Conservation (phyloP, 2,329 filamentous ascomycete species). For the Alternaria dauci region DNA sequence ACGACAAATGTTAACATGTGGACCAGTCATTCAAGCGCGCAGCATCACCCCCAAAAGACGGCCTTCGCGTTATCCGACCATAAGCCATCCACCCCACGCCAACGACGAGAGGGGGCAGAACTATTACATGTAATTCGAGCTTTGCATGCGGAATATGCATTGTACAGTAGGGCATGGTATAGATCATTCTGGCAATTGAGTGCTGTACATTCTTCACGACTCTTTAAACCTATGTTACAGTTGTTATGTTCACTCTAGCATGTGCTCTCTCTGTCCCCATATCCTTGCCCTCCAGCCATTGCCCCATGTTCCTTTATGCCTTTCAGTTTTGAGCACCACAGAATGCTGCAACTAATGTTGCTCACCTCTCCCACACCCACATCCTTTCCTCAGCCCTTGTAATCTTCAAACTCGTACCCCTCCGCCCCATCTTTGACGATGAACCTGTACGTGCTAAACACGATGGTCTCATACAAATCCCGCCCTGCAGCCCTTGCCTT, state of each 20-base stretch:
- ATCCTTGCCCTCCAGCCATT: background rate
- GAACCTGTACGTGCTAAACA: conserved; percentile 57
- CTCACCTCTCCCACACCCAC: background rate
- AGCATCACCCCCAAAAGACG: conserved; percentile 57
- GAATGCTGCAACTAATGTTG: background rate
- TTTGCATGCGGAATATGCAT: conserved; percentile 33
- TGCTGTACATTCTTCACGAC: conserved; percentile 33
- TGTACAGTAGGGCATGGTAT: conserved; percentile 50
- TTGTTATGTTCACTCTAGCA: background rate
- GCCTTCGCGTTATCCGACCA: conserved; percentile 58
- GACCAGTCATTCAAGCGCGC: conserved; percentile 62
- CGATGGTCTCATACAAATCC: conserved; percentile 56
- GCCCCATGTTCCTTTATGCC: background rate
- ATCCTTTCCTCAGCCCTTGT: conserved; percentile 16
- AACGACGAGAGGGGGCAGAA: conserved; percentile 10
- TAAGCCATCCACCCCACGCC: conserved; percentile 27
- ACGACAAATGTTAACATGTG: conserved; percentile 10
- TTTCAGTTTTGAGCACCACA: background rate
- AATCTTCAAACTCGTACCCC: conserved; percentile 62
- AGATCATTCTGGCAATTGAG: conserved; percentile 41
- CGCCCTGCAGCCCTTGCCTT: conserved; percentile 60
- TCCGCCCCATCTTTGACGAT: conserved; percentile 71
- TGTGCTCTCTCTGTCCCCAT: background rate
- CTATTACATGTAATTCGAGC: conserved; percentile 26
- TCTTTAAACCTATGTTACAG: background rate